Conservation (phyloP, 768 basidiomycete genomes). For the Suillus spraguei region DNA sequence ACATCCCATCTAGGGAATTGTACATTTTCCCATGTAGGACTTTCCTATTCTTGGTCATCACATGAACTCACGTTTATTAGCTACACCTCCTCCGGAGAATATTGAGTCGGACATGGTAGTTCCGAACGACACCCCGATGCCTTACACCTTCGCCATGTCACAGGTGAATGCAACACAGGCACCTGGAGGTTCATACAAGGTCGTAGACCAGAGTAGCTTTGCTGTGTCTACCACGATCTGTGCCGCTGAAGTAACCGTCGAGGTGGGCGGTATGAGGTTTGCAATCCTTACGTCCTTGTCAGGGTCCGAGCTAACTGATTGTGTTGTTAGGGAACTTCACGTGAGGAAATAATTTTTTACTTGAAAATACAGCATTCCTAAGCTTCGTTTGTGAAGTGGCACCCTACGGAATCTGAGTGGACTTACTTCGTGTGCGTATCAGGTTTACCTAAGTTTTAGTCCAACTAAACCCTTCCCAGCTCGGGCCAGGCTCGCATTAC, state of each 20-base stretch:
- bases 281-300: conserved; percentile 12
- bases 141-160: conserved; percentile 58
- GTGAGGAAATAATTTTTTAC: conserved; percentile 29
- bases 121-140: conserved; percentile 51
- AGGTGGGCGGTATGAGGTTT: conserved; percentile 63
- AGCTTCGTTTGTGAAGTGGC: conserved; percentile 39
- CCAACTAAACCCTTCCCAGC: conserved; percentile 23
- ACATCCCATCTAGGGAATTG: conserved; percentile 54
- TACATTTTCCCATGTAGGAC: conserved; percentile 55
- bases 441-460: not conserved
- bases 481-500: conserved; percentile 45
- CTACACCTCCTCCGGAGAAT: conserved; percentile 44
- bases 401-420: conserved; percentile 54
- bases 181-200: conserved; percentile 60
- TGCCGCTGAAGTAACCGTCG: conserved; percentile 58
- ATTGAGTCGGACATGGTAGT: conserved; percentile 44
- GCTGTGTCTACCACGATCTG: conserved; percentile 53
- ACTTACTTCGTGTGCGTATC: conserved; percentile 40
- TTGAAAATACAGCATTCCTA: not conserved
- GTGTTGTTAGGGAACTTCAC: conserved; percentile 43
- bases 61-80: conserved; percentile 24
- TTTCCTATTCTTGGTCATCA: not conserved
- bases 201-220: conserved; percentile 60
- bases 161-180: conserved; percentile 43
- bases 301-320: not conserved